Conservation (phyloP, 768 basidiomycete species). For the Hypholoma sublateritium region DNA sequence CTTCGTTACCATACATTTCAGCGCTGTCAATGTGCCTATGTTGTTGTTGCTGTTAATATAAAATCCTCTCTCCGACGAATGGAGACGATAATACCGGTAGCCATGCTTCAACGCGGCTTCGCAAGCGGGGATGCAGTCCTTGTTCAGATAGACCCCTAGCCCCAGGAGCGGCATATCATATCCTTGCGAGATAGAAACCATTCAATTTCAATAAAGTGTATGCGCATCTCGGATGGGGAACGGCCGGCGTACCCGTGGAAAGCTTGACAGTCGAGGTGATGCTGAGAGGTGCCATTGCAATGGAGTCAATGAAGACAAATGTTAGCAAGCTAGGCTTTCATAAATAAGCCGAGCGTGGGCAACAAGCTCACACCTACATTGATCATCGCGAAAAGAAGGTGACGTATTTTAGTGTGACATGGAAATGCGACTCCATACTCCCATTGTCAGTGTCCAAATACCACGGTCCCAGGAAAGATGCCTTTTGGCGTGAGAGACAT, state of each 20-base stretch:
- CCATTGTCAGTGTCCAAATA: too few species aligned
- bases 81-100: conserved; percentile 5
- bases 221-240: neutral
- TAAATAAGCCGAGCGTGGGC: neutral
- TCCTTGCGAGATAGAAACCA: neutral
- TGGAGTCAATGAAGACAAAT: neutral
- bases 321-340: neutral
- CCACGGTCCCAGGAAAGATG: too few species aligned
- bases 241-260: conserved; percentile 2
- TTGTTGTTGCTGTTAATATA: neutral
- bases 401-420: too few species aligned
- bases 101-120: conserved; percentile 12
- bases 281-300: conserved; percentile 2
- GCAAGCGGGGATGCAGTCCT: conserved; percentile 4
- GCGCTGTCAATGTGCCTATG: conserved; percentile 15
- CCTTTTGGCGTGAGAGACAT: too few species aligned
- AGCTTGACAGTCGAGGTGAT: conserved; percentile 6
- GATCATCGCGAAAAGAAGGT: too few species aligned
- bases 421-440: too few species aligned
- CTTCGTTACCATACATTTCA: conserved; percentile 14
- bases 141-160: conserved; percentile 12
- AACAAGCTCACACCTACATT: neutral
- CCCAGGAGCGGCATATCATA: conserved; percentile 13
- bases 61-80: neutral
- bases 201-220: neutral